Evolutionary conservation across 106 monocot genomes (phyloP).

Genomic region (Dendrobium catenatum): DNA sequence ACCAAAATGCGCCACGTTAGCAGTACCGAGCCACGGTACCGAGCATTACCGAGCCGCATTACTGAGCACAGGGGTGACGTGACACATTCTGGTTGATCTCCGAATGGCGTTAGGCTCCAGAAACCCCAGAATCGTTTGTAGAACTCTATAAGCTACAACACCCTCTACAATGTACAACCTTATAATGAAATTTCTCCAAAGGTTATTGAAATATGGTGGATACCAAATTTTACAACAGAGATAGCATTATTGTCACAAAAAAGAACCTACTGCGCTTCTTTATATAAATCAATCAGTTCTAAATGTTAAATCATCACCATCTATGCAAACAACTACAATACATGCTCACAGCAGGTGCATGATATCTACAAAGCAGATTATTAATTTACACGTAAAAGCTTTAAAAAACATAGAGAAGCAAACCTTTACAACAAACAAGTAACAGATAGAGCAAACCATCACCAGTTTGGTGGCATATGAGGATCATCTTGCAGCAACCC

Average conservation of each 20-base stretch:
- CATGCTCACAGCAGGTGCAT: background rate
- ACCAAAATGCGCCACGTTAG: too few relatives aligned
- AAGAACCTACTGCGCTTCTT: background rate
- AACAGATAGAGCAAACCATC: background rate
- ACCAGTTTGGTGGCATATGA: background rate
- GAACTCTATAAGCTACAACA: too few relatives aligned
- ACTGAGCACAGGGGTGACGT: too few relatives aligned
- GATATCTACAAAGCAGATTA: background rate
- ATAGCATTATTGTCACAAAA: background rate
- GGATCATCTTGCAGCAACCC: slow-evolving; percentile 51
- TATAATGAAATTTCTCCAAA: background rate
- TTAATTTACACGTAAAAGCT: background rate
- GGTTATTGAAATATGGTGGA: too few relatives aligned
- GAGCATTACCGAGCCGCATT: too few relatives aligned
- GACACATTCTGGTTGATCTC: too few relatives aligned
- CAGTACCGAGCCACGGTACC: too few relatives aligned
- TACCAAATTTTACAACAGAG: background rate
- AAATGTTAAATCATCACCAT: background rate
- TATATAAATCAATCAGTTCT: background rate
- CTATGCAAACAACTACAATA: background rate
- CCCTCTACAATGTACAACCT: background rate
- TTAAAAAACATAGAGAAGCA: background rate
- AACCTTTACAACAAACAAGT: background rate
- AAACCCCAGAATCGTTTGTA: too few relatives aligned
- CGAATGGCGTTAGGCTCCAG: too few relatives aligned